Evolutionary conservation across 345 rosid species (phyloP), one percentile per base, ranked within the genome.

Genomic region (Aethionema arabicum): DNA sequence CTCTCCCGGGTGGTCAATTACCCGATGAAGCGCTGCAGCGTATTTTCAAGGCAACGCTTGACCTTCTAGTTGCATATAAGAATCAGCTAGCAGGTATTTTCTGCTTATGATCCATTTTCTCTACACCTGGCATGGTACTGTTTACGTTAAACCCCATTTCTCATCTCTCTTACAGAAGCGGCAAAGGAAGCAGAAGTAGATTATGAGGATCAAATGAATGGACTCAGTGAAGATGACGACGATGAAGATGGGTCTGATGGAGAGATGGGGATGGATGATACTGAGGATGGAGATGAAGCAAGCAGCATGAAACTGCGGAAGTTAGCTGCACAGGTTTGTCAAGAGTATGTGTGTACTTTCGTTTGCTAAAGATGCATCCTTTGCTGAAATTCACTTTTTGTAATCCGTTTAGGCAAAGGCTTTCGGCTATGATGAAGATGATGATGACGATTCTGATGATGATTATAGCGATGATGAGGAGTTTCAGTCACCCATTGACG

Each of bases 241-340:
- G 88, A 85, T 13, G 97, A 42, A 63, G 95, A 87, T 72, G 95
- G 74, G 56, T 90, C 91, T 67, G 99, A 90, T 72, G 87, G 80
- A 69, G 99, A 90, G 70, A 95, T 95, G 97, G 97, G 96, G 55
- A 84, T 75, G 55, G 95, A 90, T 74, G 96, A 90, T 74, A 82
- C 79, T 11, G 97, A 86, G 79, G 98, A 95, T 70, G 98, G 92
- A 40, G 99, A 93, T 78, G 97, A 86, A 79, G 95, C 89, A 68
- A 86, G 90, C 67, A 88, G 87, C 76, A 63, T 52, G 44, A 86
- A 79, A 71, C 85, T 90, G 70, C 84, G 76, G 69, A 91, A 88
- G 67, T 76, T 95, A 64, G 99, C 91, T 55, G 93, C 91, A 29
- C 98, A 85, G 96, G 99, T 95, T 63, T 46, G 67, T 63, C 32